Conservation (phyloP, 1,139 yeast species). For the Scheffersomyces segobiensis region DNA sequence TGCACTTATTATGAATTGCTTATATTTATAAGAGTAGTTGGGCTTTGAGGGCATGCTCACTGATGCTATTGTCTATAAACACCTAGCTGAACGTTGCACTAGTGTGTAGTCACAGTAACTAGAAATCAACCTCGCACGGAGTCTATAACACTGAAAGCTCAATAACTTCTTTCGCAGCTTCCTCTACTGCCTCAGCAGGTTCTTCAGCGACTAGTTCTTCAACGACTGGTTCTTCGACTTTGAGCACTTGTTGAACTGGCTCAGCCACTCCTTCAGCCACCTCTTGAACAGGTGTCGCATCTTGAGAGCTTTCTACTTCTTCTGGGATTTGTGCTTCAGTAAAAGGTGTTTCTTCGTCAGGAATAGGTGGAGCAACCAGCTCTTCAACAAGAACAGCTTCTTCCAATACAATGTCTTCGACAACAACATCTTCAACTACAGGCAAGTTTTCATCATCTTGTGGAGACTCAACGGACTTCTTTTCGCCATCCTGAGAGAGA, state of each 20-base stretch:
- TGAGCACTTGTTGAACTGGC: conserved; percentile 3
- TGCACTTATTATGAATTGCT: background rate
- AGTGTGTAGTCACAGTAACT: background rate
- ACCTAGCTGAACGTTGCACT: background rate
- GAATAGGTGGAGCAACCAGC: background rate
- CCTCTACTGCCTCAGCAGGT: conserved; percentile 1
- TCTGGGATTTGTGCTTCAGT: conserved; percentile 10
- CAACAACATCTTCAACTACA: conserved; percentile 1
- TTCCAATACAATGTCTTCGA: conserved; percentile 3
- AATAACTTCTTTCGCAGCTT: conserved; percentile 7
- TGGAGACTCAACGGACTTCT: conserved; percentile 17
- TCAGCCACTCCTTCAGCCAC: background rate
- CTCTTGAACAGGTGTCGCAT: background rate
- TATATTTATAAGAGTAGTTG: background rate
- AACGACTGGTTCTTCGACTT: background rate
- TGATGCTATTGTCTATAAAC: background rate
- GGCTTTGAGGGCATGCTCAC: background rate
- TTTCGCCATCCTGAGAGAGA: conserved; percentile 13
- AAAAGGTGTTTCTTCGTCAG: conserved; percentile 5
- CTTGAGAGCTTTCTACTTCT: background rate
- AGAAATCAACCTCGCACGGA: background rate
- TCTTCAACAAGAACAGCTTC: conserved; percentile 2
- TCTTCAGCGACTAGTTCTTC: conserved; percentile 11
- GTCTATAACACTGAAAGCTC: background rate
- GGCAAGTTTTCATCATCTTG: background rate